Evolutionary conservation across 768 basidiomycete genomes (phyloP), one percentile per base, ranked within the genome.

Genomic region (Paxillus rubicundulus): DNA sequence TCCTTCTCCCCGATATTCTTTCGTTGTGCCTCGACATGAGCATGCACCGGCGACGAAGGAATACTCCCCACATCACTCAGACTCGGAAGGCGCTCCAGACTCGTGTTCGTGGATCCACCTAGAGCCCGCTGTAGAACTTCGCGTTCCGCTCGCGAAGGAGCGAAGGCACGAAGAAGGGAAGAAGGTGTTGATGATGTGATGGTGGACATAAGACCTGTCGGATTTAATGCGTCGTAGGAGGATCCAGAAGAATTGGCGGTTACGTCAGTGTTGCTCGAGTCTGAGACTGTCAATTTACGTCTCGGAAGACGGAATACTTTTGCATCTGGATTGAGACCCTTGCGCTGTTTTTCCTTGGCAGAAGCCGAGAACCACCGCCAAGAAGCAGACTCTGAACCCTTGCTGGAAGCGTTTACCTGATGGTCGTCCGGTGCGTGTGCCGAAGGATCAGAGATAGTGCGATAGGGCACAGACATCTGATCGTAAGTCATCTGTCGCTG

Each of bases 101-200:
- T 89, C 48, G 82, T 76, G 69, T 89, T 89, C 43, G 83, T 77
- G 53, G 85, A 85, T 14, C 85, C 81, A 43, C 86, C 85, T 13
- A 92, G 70, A n/a, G 81, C 87, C 47, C 89, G 85, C 59, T 88
- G 84, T 30, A 94, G 78, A 46, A 80, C 90, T 70, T 91, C 87
- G 39, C 91, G 87, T 76, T 94, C 91, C 56, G 85, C 89, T 49
- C 86, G 87, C 56, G 90, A 92, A 30, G 90, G 91, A 33, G 89
- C 90, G 68, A 94, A 94, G 16, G 90, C 91, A 62, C 87, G 89
- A 52, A 89, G 74, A 18, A 83, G 70, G 28, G 78, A 79, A 42
- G 70, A 75, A 43, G 65, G 78, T 9, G 77, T 74, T 4, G 82
- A 77, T 3, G 77, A 64, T 1, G 75, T 59, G 1, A 58, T 38